Evolutionary conservation across 176 grass and related monocot genomes (phyloP), one percentile per base, ranked within the genome.

Genomic region (Juncus inflexus): DNA sequence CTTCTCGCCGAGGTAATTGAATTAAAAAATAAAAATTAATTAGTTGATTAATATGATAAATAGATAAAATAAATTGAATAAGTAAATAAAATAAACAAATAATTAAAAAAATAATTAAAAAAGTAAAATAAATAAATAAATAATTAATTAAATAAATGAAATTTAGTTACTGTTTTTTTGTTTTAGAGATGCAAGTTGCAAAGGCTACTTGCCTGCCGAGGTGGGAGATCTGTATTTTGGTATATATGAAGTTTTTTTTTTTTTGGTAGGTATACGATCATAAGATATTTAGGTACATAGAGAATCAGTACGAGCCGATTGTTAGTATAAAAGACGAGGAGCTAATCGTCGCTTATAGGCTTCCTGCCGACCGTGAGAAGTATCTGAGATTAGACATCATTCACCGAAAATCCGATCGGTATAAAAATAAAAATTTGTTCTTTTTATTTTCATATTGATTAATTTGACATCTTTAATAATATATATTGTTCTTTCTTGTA

Each of bases 261-360:
- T 28, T 68, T 67, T 28, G 60, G 45, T 70, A 99, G 95, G 86
- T 99, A 50, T 94, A 94, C 42, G 78, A 84, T 5, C 80, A 86
- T 64, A 81, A 86, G 14, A 90, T 99, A 61, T 89, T 72, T 51
- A 85, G 89, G 58, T 94, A 84, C 55, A 50, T 89, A 35, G 65
- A 53, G 52, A 94, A 77, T 82, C 52, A 69, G 11, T 63, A 40
- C 14, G 89, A 99, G 16, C 6, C 47, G 54, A 75, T 99, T 74
- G 28, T 65, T 38, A 49, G 0, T 63, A 84, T 92, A 90, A 99
- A 99, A 75, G 89, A 99, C 76, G 80, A 82, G 75, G 95, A 99
- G 61, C 62, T 75, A 64, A 87, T 99, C 67, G 85, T 99, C 54
- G 95, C 85, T 2, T 99, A 99, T 66, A 99, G 74, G 69, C 83